Evolutionary conservation across 2,329 filamentous ascomycete genomes (phyloP).

Genomic region (Fusarium citri): DNA sequence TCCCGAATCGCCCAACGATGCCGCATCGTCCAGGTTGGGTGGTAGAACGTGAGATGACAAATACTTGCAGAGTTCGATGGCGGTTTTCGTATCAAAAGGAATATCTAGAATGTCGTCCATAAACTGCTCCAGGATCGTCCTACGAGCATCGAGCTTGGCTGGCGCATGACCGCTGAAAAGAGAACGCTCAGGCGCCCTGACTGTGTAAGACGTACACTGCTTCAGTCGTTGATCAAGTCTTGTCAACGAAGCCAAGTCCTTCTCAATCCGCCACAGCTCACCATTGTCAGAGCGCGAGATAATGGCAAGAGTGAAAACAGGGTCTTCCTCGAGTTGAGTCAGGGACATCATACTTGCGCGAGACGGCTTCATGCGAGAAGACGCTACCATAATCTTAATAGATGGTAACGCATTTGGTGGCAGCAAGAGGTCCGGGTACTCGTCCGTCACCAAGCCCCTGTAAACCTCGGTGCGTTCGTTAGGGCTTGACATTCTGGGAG

Average conservation of each 20-base stretch:
- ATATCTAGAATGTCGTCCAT: constrained; percentile 88
- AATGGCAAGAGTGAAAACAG: constrained; percentile 91
- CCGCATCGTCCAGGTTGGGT: constrained; percentile 69
- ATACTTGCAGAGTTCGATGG: constrained; percentile 86
- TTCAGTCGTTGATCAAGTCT: constrained; percentile 85
- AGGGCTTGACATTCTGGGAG: constrained; percentile 52
- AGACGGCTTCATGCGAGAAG: constrained; percentile 93
- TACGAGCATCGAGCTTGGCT: constrained; percentile 89
- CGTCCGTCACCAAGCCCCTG: constrained; percentile 82
- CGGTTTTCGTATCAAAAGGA: constrained; percentile 79
- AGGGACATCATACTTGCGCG: constrained; percentile 84
- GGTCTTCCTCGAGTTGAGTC: constrained; percentile 87
- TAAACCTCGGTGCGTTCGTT: constrained; percentile 69
- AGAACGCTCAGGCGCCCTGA: constrained; percentile 82
- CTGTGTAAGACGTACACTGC: constrained; percentile 76
- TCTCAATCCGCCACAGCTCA: constrained; percentile 95
- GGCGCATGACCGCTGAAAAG: constrained; percentile 94
- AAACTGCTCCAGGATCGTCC: constrained; percentile 83
- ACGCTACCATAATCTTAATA: constrained; percentile 87
- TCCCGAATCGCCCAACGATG: constrained; percentile 40
- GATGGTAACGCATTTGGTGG: constrained; percentile 89
- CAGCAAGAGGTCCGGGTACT: constrained; percentile 86
- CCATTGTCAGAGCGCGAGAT: constrained; percentile 79
- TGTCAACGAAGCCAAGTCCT: constrained; percentile 84
- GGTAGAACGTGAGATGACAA: constrained; percentile 76